Evolutionary conservation across 768 basidiomycete genomes (phyloP).

Genomic region (Porpolomopsis calyptriformis): DNA sequence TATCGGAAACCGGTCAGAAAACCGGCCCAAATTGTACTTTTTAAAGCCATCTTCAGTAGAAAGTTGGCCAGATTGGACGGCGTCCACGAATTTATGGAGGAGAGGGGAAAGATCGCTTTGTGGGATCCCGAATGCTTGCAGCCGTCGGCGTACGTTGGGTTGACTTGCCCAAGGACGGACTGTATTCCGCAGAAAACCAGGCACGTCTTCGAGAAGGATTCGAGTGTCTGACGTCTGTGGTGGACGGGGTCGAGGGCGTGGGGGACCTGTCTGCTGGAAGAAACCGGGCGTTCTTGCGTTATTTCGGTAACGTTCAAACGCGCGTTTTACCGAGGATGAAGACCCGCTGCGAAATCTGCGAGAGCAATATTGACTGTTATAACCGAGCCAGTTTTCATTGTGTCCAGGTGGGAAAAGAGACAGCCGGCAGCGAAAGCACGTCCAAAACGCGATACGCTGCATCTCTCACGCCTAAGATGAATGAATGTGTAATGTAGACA

Average conservation of each 20-base stretch:
- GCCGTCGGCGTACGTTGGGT: constrained; percentile 25
- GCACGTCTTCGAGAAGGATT: constrained; percentile 12
- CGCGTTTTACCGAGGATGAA: neutral
- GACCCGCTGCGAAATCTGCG: neutral
- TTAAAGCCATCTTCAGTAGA: constrained; percentile 19
- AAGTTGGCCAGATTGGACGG: constrained; percentile 27
- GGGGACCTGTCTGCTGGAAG: no score
- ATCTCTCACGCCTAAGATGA: no score
- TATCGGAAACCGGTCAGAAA: constrained; percentile 26
- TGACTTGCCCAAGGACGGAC: constrained; percentile 30
- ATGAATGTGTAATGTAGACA: no score
- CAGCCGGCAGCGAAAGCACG: constrained; percentile 13
- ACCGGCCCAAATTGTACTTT: constrained; percentile 33
- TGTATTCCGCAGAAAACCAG: constrained; percentile 26
- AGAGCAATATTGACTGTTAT: neutral
- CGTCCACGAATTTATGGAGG: constrained; percentile 31
- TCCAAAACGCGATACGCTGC: constrained; percentile 12
- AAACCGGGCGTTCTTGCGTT: neutral
- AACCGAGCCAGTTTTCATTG: neutral
- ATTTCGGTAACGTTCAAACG: neutral
- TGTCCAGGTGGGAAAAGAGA: constrained; percentile 6
- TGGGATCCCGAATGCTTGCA: constrained; percentile 42
- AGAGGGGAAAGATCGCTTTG: constrained; percentile 27
- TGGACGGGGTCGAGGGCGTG: neutral
- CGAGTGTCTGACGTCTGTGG: neutral